Evolutionary conservation across 1,284 basidiomycete genomes (phyloP).

Genomic region (Ustilago crameri): DNA sequence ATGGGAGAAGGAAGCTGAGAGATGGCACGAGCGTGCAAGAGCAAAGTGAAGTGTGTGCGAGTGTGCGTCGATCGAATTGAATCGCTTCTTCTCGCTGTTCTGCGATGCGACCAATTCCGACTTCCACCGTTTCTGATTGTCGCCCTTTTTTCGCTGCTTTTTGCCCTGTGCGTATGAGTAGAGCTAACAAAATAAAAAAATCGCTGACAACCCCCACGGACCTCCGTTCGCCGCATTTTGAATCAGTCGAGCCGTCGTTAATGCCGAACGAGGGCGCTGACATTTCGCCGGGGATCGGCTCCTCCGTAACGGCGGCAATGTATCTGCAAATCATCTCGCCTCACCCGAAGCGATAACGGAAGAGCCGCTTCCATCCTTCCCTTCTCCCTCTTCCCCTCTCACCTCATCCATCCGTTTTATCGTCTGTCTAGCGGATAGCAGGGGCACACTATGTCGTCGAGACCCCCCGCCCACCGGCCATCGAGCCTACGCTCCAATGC

Average conservation of each 20-base stretch:
- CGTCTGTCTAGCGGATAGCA: not conserved
- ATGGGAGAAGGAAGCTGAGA: too few relatives aligned
- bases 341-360: slow-evolving; percentile 2
- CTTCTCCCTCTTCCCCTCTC: not conserved
- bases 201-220: too few relatives aligned
- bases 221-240: too few relatives aligned
- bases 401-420: not conserved
- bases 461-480: slow-evolving; percentile 11
- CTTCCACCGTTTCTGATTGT: slow-evolving; percentile 11
- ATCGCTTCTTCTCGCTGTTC: slow-evolving; percentile 1
- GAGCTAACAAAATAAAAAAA: slow-evolving; percentile 17
- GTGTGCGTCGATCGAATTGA: not conserved
- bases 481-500: slow-evolving; percentile 33
- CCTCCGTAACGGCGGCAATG: slow-evolving; percentile 15
- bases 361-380: not conserved
- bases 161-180: not conserved
- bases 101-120: slow-evolving; percentile 16
- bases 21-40: slow-evolving; percentile 24
- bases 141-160: not conserved
- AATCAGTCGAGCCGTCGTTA: too few relatives aligned
- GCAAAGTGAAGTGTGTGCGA: slow-evolving; percentile 1
- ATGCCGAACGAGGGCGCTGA: too few relatives aligned
- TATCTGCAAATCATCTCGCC: not conserved
- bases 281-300: not conserved
- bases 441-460: slow-evolving; percentile 1